Base-by-base conservation (phyloP, 108 stramenopile genomes). In the Skeletonema grethae region DNA sequence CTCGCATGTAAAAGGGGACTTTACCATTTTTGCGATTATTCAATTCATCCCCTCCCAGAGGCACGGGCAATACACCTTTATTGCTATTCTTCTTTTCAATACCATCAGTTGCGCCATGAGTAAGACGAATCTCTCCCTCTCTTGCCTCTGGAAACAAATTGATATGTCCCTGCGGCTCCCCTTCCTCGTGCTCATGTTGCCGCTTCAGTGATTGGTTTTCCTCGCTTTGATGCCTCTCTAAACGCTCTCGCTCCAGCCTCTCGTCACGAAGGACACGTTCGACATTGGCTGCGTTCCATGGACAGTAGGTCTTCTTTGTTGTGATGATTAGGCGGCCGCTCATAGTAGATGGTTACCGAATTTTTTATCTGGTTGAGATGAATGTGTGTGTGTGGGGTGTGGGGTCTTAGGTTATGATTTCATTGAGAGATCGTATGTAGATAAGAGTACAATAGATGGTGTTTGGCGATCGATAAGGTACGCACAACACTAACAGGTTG, bases 281-380 rank as follows among this genome's bases (percentile, higher is more conserved):
- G 34, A 93, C 85, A 73, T 97, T 97, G n/a, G 87, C 74, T 28
- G 90, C 82, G 50, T 94, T 92, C 91, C 96, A 96, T 46, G 94
- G 94, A 77, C 93, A 90, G 78, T 95, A 97, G 7, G 81, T 70
- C 60, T 97, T 97, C 65, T 97, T 95, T 2, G 90, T 88, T 22
- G 92, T 71, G 30, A 96, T 96, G 30, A 94, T 85, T 43, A 97
- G 86, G 22, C 96, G 91, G 46, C 96, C 94, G 25, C 87, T 88
- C 96, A 96, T 96, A 60, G 22, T 29, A 28, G 1, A 1, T 28
- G 1, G 25, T 28, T 28, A 28, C 25, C 25, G n/a, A n/a, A n/a
- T 28, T 28, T 0, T 1, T 28, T 28, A 28, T 28, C 25, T 28
- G 25, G 25, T 28, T 28, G 25, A 28, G 25, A 28, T n/a, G n/a